A percentile compares a stretch with the other conserved stretches of the same genome.
Evolutionary conservation across 2,329 filamentous ascomycete species (phyloP).

Genomic region (Trichoderma cornu-damae): DNA sequence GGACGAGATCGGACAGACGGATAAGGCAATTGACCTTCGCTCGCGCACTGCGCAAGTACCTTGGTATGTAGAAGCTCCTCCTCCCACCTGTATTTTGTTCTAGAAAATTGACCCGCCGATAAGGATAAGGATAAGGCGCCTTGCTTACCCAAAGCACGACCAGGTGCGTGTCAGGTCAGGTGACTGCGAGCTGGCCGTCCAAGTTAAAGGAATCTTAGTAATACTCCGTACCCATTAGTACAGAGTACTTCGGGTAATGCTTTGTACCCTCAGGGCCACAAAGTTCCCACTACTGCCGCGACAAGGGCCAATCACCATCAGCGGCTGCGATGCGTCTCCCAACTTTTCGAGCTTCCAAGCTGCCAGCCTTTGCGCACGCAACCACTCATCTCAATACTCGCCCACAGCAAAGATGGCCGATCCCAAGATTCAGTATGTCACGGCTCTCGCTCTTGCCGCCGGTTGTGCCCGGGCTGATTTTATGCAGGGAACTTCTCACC

Average conservation of each 20-base stretch:
- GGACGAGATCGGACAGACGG: not conserved
- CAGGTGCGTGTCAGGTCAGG: conserved; percentile 13
- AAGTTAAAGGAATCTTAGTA: too few relatives aligned
- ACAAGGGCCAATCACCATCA: conserved; percentile 28
- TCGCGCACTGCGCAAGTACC: conserved; percentile 2
- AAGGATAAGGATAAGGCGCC: conserved; percentile 16
- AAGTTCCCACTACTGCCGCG: conserved; percentile 5
- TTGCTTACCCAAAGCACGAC: too few relatives aligned
- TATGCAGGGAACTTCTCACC: conserved; percentile 71
- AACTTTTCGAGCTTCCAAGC: conserved; percentile 33
- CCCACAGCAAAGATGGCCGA: conserved; percentile 50
- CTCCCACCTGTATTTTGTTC: too few relatives aligned
- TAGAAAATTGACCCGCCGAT: conserved; percentile 19
- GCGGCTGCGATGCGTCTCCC: conserved; percentile 18
- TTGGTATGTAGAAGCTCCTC: conserved; percentile 15
- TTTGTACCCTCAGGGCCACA: too few relatives aligned
- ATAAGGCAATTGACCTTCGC: not conserved
- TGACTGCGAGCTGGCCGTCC: not conserved
- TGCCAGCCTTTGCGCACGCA: conserved; percentile 34
- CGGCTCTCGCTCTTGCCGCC: not conserved
- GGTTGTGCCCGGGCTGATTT: conserved; percentile 27
- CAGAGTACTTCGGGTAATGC: not conserved
- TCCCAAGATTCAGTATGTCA: conserved; percentile 64
- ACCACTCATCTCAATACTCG: conserved; percentile 22
- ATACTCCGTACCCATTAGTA: too few relatives aligned